Percentiles rank a stretch among this genome's conserved stretches.
These are phyloP conservation scores for Termitomyces sp. DNA, from an alignment of 768 basidiomycete genomes.

Conservation along the genomic window DNA sequence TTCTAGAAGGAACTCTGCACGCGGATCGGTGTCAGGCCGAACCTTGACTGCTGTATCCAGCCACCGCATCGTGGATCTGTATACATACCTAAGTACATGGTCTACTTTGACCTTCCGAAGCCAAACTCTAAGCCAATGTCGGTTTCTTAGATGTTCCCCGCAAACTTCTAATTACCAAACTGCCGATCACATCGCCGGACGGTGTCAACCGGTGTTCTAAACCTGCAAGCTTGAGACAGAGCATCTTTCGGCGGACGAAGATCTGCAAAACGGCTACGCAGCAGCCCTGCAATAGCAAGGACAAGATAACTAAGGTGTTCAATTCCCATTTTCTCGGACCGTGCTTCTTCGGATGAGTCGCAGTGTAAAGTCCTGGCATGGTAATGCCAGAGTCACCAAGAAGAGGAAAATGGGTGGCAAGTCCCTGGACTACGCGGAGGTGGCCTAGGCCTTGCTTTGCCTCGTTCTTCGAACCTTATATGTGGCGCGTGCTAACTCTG, in stretches of 20 bases:
- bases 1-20: constrained; percentile 11
- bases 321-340: neutral
- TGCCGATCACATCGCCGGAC: constrained; percentile 22
- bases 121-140: constrained; percentile 12
- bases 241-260: constrained; percentile 11
- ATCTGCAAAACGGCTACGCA: constrained; percentile 4
- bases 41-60: neutral
- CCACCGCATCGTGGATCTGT: constrained; percentile 10
- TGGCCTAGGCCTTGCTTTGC: neutral
- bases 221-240: neutral
- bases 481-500: constrained; percentile 18
- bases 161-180: constrained; percentile 17
- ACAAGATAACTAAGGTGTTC: neutral
- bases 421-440: constrained; percentile 19
- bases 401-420: neutral
- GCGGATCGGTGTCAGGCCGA: constrained; percentile 4
- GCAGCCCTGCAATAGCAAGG: neutral
- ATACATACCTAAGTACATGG: constrained; percentile 2
- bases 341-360: neutral
- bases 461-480: constrained; percentile 5
- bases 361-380: neutral
- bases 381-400: constrained; percentile 9
- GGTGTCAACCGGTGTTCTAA: constrained; percentile 15
- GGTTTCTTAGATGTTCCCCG: constrained; percentile 18
- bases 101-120: neutral